Conservation (phyloP, 108 stramenopile genomes). For the Phaeodactylum tricornutum region DNA sequence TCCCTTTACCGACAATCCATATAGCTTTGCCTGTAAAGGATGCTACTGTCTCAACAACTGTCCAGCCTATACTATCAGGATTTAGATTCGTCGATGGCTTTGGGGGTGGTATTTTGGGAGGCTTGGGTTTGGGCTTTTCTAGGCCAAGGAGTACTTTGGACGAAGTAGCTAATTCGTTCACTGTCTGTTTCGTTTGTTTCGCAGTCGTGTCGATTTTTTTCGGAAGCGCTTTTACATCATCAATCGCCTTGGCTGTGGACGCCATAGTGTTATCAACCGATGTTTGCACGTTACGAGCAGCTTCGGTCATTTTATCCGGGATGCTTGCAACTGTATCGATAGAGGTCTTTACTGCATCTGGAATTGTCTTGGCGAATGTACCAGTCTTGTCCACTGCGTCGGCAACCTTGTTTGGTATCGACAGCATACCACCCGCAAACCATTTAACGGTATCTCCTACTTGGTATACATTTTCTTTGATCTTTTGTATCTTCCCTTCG, state of each 20-base stretch:
- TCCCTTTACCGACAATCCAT: neutral
- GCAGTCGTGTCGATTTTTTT: neutral
- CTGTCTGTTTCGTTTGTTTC: slow-evolving; percentile 7
- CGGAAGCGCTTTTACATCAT: neutral
- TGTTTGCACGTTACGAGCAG: neutral
- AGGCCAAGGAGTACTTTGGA: slow-evolving; percentile 18
- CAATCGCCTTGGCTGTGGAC: slow-evolving; percentile 6
- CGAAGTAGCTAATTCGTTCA: slow-evolving; percentile 10
- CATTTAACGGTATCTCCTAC: slow-evolving; percentile 4
- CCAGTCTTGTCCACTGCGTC: slow-evolving; percentile 5
- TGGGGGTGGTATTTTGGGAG: slow-evolving; percentile 16
- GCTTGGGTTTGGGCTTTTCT: slow-evolving; percentile 24
- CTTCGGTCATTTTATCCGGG: neutral
- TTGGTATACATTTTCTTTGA: slow-evolving; percentile 11
- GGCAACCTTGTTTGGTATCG: slow-evolving; percentile 6
- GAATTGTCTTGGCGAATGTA: neutral
- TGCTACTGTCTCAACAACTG: neutral
- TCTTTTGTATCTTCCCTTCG: slow-evolving; percentile 5
- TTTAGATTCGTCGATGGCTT: neutral
- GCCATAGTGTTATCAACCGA: slow-evolving; percentile 1
- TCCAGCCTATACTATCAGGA: neutral
- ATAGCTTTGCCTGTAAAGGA: neutral
- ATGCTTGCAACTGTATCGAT: neutral
- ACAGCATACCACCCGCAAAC: neutral
- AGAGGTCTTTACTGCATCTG: neutral